phyloP scores from a whole-genome alignment of 768 basidiomycete species.

The Rhizopogon vinicolor region DNA sequence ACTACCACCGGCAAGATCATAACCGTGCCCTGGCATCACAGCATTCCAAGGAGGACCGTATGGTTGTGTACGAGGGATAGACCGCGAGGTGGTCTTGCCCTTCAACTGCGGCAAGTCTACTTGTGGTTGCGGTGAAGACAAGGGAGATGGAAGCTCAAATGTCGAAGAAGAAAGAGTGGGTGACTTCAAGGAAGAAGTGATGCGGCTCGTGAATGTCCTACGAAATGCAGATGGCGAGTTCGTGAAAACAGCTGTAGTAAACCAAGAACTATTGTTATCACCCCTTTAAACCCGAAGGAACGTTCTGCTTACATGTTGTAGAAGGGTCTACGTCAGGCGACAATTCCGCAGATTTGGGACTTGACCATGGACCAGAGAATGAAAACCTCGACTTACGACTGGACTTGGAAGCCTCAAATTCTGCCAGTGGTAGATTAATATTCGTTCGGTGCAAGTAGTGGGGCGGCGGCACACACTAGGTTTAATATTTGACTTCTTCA shows the following conservation, averaged over 20 bases:
- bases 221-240: conserved; percentile 1
- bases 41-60: conserved; percentile 34
- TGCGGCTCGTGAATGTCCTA: conserved; percentile 10
- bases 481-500: conserved; percentile 12
- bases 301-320: background rate
- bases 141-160: background rate
- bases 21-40: conserved; percentile 14
- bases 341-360: background rate
- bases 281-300: background rate
- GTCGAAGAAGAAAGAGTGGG: conserved; percentile 5
- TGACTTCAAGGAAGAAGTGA: conserved; percentile 20
- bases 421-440: background rate
- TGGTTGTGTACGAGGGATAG: conserved; percentile 30
- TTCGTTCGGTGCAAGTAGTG: background rate
- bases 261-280: background rate
- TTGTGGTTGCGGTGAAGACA: background rate
- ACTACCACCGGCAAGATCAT: background rate
- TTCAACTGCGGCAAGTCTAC: conserved; percentile 10
- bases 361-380: conserved; percentile 1
- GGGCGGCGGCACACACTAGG: background rate
- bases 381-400: background rate
- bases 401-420: background rate
- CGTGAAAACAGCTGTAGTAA: background rate
- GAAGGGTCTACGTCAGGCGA: background rate
- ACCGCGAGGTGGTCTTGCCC: conserved; percentile 17